Conservation (phyloP, 805 yeast species). For the Sugiyamaella floridensis region DNA sequence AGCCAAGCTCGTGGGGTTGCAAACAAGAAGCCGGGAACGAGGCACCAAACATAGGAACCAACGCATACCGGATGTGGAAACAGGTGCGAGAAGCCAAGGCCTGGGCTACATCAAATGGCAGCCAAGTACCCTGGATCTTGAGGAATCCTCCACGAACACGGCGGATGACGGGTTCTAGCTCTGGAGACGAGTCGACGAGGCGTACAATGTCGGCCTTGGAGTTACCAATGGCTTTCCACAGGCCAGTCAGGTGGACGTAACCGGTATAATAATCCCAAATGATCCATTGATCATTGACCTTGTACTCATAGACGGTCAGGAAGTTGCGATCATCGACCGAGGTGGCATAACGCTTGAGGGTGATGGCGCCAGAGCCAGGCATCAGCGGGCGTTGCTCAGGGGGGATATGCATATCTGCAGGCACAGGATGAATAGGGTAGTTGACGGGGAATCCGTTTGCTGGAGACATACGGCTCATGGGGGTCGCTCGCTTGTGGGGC, state of each 20-base stretch:
- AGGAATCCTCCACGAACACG: constrained; percentile 86
- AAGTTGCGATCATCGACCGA: constrained; percentile 64
- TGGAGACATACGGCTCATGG: not conserved
- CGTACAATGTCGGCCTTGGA: constrained; percentile 72
- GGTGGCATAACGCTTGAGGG: constrained; percentile 47
- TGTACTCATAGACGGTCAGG: constrained; percentile 66
- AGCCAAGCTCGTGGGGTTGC: constrained; percentile 52
- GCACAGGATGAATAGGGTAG: constrained; percentile 25
- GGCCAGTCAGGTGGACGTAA: constrained; percentile 78
- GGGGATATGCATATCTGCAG: constrained; percentile 16
- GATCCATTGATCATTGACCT: constrained; percentile 61
- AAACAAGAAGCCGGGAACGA: constrained; percentile 58
- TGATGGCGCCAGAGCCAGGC: constrained; percentile 17
- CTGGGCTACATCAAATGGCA: constrained; percentile 63
- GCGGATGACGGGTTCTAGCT: constrained; percentile 52
- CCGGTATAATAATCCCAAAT: constrained; percentile 86
- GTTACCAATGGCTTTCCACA: constrained; percentile 73
- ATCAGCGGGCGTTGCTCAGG: constrained; percentile 15
- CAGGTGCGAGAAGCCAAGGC: constrained; percentile 68
- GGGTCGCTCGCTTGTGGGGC: not conserved
- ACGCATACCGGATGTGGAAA: constrained; percentile 63
- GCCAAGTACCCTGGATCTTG: constrained; percentile 93
- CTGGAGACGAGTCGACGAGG: constrained; percentile 56
- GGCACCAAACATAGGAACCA: constrained; percentile 75
- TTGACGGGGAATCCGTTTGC: constrained; percentile 19